Evolutionary conservation across 768 basidiomycete species (phyloP).

Genomic region (Rhizopogon vesiculosus): DNA sequence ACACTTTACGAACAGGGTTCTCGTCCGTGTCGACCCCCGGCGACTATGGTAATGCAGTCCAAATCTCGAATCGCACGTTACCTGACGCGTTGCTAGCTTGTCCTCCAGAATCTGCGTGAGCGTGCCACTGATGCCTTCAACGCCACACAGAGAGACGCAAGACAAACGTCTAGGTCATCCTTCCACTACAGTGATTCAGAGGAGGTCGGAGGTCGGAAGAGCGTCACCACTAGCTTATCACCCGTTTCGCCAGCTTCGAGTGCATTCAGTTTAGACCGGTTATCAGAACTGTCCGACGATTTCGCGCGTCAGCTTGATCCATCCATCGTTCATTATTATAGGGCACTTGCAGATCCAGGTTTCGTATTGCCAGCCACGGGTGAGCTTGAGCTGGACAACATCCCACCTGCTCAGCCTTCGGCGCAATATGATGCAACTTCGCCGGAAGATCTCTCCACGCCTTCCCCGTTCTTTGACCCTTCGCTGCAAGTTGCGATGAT

Average conservation of each 20-base stretch:
- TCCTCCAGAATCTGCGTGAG: constrained; percentile 32
- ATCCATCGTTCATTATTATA: constrained; percentile 1
- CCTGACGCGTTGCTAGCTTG: constrained; percentile 22
- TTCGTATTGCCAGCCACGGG: constrained; percentile 3
- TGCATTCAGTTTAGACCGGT: constrained; percentile 1
- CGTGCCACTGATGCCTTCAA: constrained; percentile 31
- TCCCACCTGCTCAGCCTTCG: background rate
- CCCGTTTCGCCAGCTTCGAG: constrained; percentile 24
- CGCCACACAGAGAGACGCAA: constrained; percentile 17
- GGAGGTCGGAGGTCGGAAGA: constrained; percentile 33
- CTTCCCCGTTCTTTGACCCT: constrained; percentile 2
- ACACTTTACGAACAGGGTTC: constrained; percentile 42
- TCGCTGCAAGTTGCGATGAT: background rate
- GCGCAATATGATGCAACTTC: background rate
- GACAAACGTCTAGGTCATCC: background rate
- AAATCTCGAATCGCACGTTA: background rate
- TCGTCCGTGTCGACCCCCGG: constrained; percentile 29
- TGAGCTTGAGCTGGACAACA: constrained; percentile 1
- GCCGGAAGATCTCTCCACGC: background rate
- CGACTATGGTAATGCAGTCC: constrained; percentile 25
- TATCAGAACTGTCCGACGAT: background rate
- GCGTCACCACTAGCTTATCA: constrained; percentile 27
- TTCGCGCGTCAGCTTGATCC: background rate
- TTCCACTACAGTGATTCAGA: constrained; percentile 18
- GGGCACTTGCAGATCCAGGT: background rate